Conservation (phyloP, 768 basidiomycete species). For the Phlebiopsis flavidoalba region DNA sequence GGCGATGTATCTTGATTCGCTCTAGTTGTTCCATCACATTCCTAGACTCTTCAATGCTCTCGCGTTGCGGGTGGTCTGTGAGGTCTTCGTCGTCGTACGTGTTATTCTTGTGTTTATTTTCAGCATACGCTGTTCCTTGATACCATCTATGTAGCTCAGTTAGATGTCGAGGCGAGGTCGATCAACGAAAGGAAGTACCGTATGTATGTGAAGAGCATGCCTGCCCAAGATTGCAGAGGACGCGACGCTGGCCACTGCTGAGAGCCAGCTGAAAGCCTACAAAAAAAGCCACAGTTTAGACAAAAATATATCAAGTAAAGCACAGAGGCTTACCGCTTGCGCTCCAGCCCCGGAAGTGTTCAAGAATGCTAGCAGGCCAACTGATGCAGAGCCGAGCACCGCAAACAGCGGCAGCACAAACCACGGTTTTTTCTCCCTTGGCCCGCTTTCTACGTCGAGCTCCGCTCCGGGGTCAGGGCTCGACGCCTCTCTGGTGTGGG, state of each 20-base stretch:
- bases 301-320: background rate
- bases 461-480: background rate
- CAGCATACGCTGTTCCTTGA: slow-evolving; percentile 20
- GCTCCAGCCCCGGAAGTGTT: background rate
- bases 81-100: background rate
- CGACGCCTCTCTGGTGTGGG: background rate
- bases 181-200: slow-evolving; percentile 4
- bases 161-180: background rate
- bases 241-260: slow-evolving; percentile 17
- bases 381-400: slow-evolving; percentile 7
- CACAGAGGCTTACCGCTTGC: slow-evolving; percentile 3
- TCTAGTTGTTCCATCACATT: slow-evolving; percentile 12
- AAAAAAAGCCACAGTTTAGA: background rate
- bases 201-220: slow-evolving; percentile 22
- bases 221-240: slow-evolving; percentile 21
- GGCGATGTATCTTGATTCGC: slow-evolving; percentile 18
- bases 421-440: background rate
- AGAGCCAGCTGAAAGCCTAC: background rate
- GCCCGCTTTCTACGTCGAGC: background rate
- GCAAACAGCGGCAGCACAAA: slow-evolving; percentile 10
- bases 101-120: slow-evolving; percentile 11
- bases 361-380: slow-evolving; percentile 8
- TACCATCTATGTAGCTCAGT: slow-evolving; percentile 14
- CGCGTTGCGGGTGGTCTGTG: background rate
- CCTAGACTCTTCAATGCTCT: background rate